phyloP scores from a whole-genome alignment of 1,284 basidiomycete species.

The Pascua sp. region DNA sequence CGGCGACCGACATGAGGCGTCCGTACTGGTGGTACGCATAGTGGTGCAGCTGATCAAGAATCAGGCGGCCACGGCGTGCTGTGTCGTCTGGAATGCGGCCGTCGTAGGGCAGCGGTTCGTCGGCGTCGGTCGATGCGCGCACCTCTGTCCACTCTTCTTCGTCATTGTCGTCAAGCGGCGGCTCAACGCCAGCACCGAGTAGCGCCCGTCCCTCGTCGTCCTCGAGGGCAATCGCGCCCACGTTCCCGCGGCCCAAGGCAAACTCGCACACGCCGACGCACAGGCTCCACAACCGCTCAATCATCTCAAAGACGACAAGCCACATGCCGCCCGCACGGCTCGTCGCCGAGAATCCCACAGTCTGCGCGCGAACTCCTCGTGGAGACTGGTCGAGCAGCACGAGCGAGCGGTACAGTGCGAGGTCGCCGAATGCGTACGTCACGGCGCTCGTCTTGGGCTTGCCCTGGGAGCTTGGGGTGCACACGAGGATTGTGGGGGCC shows the following conservation, averaged over 20 bases:
- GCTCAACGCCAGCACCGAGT: neutral
- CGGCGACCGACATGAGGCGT: slow-evolving; percentile 17
- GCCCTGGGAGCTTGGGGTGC: neutral
- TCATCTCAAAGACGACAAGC: slow-evolving; percentile 38
- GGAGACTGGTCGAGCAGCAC: slow-evolving; percentile 33
- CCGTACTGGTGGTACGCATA: slow-evolving; percentile 40
- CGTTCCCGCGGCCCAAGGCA: slow-evolving; percentile 27
- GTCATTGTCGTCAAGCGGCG: neutral
- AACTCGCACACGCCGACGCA: slow-evolving; percentile 47
- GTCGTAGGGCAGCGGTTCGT: neutral
- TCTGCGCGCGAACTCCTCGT: slow-evolving; percentile 22
- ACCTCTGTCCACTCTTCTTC: neutral
- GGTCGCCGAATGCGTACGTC: slow-evolving; percentile 37
- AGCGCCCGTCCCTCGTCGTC: slow-evolving; percentile 17
- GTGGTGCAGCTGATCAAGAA: slow-evolving; percentile 41
- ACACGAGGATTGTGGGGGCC: slow-evolving; percentile 1
- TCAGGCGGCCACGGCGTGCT: slow-evolving; percentile 30
- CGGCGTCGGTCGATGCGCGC: neutral
- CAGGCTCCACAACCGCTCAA: slow-evolving; percentile 33
- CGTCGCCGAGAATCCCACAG: slow-evolving; percentile 15
- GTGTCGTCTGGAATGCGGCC: slow-evolving; percentile 20
- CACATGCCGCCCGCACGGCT: slow-evolving; percentile 29
- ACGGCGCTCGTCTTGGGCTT: slow-evolving; percentile 10
- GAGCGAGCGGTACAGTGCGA: slow-evolving; percentile 41
- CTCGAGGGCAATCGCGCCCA: neutral